Conservation (phyloP, 129 eudicot genomes). For the Daucus carota region DNA sequence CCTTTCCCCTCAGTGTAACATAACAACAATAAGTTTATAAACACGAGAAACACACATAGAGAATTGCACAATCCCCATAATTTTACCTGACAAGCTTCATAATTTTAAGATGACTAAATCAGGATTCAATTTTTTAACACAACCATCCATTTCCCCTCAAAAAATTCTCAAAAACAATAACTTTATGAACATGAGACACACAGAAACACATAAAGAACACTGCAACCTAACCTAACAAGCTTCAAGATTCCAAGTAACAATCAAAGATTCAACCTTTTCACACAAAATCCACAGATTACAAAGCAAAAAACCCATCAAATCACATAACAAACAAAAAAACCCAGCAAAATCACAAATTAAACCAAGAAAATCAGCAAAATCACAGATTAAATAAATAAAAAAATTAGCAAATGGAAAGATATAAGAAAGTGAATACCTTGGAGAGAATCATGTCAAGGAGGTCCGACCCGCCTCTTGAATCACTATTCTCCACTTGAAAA, state of each 20-base stretch:
- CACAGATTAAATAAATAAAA: no score
- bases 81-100: not conserved
- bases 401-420: not conserved
- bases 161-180: not conserved
- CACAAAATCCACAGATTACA: not conserved
- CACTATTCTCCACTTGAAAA: slow-evolving; percentile 30
- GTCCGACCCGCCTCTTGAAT: slow-evolving; percentile 44
- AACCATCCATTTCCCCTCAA: not conserved
- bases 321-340: not conserved
- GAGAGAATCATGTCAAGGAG: slow-evolving; percentile 47
- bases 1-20: not conserved
- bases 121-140: not conserved
- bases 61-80: not conserved
- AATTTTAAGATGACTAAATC: not conserved
- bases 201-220: not conserved
- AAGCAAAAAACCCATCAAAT: not conserved
- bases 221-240: not conserved
- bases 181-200: not conserved
- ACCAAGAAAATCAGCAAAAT: not conserved
- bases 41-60: not conserved
- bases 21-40: not conserved
- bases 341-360: not conserved
- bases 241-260: not conserved
- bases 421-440: slow-evolving; percentile 25
- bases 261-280: not conserved